phyloP scores from a whole-genome alignment of 495 filamentous ascomycete species.

The Aspergillus cavernicola region DNA sequence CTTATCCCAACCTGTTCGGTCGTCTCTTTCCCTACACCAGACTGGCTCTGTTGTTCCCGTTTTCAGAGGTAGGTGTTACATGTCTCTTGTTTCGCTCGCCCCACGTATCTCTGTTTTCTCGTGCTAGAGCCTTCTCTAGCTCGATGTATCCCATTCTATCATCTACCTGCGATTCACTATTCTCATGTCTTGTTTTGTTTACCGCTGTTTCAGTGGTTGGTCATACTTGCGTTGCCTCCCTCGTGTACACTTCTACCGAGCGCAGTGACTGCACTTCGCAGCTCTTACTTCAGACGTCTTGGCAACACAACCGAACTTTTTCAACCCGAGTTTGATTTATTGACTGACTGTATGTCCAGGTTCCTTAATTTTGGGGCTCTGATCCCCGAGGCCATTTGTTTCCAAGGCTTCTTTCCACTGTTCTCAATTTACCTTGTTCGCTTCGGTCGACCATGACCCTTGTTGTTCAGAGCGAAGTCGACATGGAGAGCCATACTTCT shows the following conservation, averaged over 20 bases:
- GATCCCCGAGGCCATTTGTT: constrained; percentile 1
- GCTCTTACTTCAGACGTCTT: constrained; percentile 27
- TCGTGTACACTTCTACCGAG: constrained; percentile 17
- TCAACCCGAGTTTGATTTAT: constrained; percentile 17
- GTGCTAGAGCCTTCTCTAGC: constrained; percentile 8
- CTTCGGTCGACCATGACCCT: constrained; percentile 30
- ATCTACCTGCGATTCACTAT: not conserved
- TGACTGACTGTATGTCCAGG: constrained; percentile 36
- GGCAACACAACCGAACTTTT: constrained; percentile 43
- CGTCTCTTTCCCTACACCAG: not conserved
- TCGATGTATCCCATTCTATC: not conserved
- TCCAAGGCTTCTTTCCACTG: constrained; percentile 11
- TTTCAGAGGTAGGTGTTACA: constrained; percentile 17
- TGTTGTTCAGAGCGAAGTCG: constrained; percentile 33
- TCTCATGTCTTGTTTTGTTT: constrained; percentile 6
- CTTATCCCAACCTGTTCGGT: not conserved
- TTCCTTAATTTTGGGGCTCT: constrained; percentile 13
- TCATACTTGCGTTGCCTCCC: not conserved
- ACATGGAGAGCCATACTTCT: constrained; percentile 39
- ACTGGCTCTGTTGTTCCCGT: constrained; percentile 14
- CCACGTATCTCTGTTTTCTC: constrained; percentile 3
- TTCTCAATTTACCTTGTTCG: constrained; percentile 4
- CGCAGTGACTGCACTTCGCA: constrained; percentile 28
- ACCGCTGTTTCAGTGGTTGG: constrained; percentile 8
- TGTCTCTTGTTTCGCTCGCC: constrained; percentile 11